Percentiles rank a stretch among this genome's conserved stretches.
phyloP scores from a whole-genome alignment of 805 yeast species.

The Pichia insulana region DNA sequence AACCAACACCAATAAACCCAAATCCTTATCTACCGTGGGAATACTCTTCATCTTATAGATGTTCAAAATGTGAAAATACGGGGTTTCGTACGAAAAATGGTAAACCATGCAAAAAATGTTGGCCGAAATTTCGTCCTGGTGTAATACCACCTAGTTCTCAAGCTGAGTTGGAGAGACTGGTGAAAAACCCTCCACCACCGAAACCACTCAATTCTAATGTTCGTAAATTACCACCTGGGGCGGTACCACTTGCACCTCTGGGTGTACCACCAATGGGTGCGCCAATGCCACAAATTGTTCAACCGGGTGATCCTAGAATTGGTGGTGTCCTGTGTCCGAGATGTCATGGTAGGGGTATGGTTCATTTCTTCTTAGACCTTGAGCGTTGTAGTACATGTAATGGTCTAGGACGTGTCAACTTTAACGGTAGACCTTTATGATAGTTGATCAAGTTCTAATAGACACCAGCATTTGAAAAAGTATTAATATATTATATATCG shows the following conservation, averaged over 20 bases:
- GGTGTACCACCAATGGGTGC: too few species aligned
- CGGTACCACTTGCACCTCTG: slow-evolving; percentile 5
- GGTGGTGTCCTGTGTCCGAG: slow-evolving; percentile 71
- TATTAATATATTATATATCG: too few species aligned
- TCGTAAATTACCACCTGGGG: slow-evolving; percentile 22
- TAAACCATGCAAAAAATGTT: slow-evolving; percentile 61
- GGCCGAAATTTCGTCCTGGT: slow-evolving; percentile 41
- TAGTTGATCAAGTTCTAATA: background rate
- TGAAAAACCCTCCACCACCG: slow-evolving; percentile 11
- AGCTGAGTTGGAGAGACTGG: slow-evolving; percentile 9
- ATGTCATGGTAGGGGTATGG: slow-evolving; percentile 59
- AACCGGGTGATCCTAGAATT: slow-evolving; percentile 69
- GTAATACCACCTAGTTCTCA: slow-evolving; percentile 15
- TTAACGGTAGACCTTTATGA: slow-evolving; percentile 12
- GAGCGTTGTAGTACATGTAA: slow-evolving; percentile 56
- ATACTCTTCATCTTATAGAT: slow-evolving; percentile 53
- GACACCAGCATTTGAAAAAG: too few species aligned
- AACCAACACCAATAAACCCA: slow-evolving; percentile 19
- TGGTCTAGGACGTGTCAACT: slow-evolving; percentile 53
- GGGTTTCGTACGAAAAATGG: slow-evolving; percentile 57
- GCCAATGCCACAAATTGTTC: slow-evolving; percentile 29
- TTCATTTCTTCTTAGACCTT: slow-evolving; percentile 47
- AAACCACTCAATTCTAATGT: slow-evolving; percentile 20
- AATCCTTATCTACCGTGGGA: slow-evolving; percentile 49
- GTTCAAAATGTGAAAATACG: slow-evolving; percentile 66